A percentile compares a stretch with the other conserved stretches of the same genome.
These are phyloP conservation scores for Hippophae gyantsensis DNA, from an alignment of 306 rosid genomes.

Conservation along the genomic window DNA sequence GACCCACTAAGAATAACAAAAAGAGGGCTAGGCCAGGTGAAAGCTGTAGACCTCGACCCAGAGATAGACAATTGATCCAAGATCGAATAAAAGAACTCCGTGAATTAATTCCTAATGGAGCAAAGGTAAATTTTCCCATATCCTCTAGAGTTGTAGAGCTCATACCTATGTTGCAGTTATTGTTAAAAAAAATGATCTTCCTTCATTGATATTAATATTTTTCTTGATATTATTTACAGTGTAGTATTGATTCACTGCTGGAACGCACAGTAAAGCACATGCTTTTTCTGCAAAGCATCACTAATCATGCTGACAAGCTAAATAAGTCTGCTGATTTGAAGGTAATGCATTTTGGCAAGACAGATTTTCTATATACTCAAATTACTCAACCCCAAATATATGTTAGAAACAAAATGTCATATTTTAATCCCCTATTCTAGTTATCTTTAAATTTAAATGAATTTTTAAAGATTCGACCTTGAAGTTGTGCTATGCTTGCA, in stretches of 20 bases:
- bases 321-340: constrained; percentile 50
- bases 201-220: constrained; percentile 22
- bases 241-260: constrained; percentile 87
- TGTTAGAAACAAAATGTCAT: too few relatives aligned
- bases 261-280: constrained; percentile 88
- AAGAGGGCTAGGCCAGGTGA: constrained; percentile 91
- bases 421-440: too few relatives aligned
- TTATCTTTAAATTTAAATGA: too few relatives aligned
- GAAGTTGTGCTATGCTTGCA: too few relatives aligned
- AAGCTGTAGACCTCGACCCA: constrained; percentile 88
- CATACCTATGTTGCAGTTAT: constrained; percentile 8
- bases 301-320: constrained; percentile 83
- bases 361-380: not conserved
- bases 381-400: not conserved
- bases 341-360: constrained; percentile 27
- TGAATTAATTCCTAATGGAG: constrained; percentile 85
- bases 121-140: constrained; percentile 48
- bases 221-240: constrained; percentile 37
- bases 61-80: constrained; percentile 97
- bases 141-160: constrained; percentile 14
- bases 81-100: constrained; percentile 95
- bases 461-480: too few relatives aligned
- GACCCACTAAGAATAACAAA: constrained; percentile 64
- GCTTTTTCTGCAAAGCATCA: constrained; percentile 77
- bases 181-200: constrained; percentile 3